These are phyloP conservation scores for Pichia ethanolica DNA, from an alignment of 805 yeast genomes.

Conservation along the genomic window DNA sequence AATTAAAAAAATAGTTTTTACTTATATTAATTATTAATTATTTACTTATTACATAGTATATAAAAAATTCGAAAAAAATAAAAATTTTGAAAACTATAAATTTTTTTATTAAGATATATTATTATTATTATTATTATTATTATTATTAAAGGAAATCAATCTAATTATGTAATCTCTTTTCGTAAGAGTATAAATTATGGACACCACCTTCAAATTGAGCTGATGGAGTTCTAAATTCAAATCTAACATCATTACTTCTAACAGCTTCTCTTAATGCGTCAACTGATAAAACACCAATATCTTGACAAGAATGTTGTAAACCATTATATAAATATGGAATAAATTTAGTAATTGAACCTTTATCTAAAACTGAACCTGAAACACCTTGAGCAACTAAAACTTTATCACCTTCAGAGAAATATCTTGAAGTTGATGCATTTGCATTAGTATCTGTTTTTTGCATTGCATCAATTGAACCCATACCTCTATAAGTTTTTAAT, in stretches of 20 bases:
- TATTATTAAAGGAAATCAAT: neutral
- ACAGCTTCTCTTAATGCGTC: conserved; percentile 57
- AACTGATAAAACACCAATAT: conserved; percentile 78
- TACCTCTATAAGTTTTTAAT: conserved; percentile 95
- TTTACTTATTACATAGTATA: no score
- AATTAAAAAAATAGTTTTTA: no score
- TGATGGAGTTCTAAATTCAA: conserved; percentile 96
- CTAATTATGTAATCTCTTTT: conserved; percentile 91
- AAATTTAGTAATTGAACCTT: conserved; percentile 90
- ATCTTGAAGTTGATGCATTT: conserved; percentile 96
- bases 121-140: no score
- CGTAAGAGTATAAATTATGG: conserved; percentile 91
- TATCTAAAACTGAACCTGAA: conserved; percentile 92
- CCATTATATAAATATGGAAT: conserved; percentile 92
- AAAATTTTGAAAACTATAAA: no score
- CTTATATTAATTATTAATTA: no score
- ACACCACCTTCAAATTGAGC: conserved; percentile 99
- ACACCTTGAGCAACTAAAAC: conserved; percentile 99
- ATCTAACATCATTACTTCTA: conserved; percentile 67
- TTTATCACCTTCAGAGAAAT: conserved; percentile 91
- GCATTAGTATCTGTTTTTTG: conserved; percentile 81
- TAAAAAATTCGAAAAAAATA: no score
- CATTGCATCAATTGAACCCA: conserved; percentile 99
- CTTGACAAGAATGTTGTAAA: conserved; percentile 97
- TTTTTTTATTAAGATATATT: no score